These are phyloP conservation scores for Polygonum aviculare DNA, from an alignment of 148 eudicot species.

Conservation along the genomic window DNA sequence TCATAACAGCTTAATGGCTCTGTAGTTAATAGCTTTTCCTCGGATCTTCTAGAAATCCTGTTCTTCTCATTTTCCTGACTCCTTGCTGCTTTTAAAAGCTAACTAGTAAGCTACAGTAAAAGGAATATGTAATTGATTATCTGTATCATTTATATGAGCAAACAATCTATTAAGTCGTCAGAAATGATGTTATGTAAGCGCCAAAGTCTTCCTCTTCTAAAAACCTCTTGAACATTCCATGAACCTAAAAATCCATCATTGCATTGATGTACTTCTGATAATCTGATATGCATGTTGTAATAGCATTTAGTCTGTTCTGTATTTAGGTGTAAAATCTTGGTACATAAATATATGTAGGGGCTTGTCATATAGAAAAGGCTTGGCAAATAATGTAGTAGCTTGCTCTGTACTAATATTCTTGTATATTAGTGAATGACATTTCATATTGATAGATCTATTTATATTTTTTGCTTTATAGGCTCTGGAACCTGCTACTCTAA, in stretches of 20 bases:
- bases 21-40: not conserved
- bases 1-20: not conserved
- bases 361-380: not conserved
- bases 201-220: not conserved
- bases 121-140: not conserved
- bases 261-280: not conserved
- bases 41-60: not conserved
- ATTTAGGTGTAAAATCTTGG: not conserved
- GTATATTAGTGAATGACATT: not conserved
- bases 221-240: not conserved
- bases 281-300: not conserved
- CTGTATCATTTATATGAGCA: not conserved
- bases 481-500: conserved; percentile 91
- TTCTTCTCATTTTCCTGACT: not conserved
- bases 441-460: not conserved
- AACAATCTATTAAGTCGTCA: not conserved
- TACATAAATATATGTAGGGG: not conserved
- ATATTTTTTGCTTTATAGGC: conserved; percentile 37
- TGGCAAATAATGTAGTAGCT: not conserved
- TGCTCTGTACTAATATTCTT: not conserved
- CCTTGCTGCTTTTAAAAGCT: not conserved
- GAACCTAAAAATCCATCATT: not conserved
- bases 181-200: not conserved
- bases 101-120: not conserved
- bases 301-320: not conserved